Evolutionary conservation across 1,284 basidiomycete species (phyloP), one percentile per base, ranked within the genome.

Genomic region (Psilocybe mexicana): DNA sequence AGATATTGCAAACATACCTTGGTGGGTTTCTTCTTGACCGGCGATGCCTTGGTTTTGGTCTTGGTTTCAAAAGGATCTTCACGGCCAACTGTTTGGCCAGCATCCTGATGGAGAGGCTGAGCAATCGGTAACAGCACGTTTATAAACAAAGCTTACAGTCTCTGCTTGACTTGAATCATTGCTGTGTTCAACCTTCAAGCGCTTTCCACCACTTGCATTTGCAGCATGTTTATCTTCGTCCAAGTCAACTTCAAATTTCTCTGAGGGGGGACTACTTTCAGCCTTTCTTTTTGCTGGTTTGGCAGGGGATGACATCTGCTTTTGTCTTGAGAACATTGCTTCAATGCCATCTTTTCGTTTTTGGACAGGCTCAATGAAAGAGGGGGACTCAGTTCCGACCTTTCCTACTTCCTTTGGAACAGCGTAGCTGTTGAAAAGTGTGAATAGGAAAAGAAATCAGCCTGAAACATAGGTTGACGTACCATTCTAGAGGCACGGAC

Each of bases 401-500:
- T 92, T 96, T 0, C 95, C 95, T 0, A 98, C 88, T 76, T 97
- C 94, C 60, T 84, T 85, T 0, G 93, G 92, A 0, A 98, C 96
- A 55, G 86, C 85, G 69, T 96, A 98, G 66, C 90, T 94, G 49
- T 25, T 28, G 43, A n/a, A 28, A n/a, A 28, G 24, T 35, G 43
- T 14, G 23, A 51, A 42, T 4, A 40, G 14, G 38, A n/a, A 18
- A 12, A 11, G n/a, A n/a, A 11, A 8, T 40, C 12, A 40, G 6
- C 38, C 38, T 40, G 6, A 12, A 40, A 11, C 10, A 11, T n/a
- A 6, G 24, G 24, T 18, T 24, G 52, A 42, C 82, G 58, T 62
- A 91, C 91, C 90, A 93, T 59, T 90, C 84, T 2, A 97, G 76
- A 1, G 80, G 78, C n/a, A 75, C 71, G 1, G 64, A 65, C 3